Percentiles rank a stretch among this genome's conserved stretches.
Evolutionary conservation across 2,329 filamentous ascomycete genomes (phyloP).

Genomic region (Claviceps africana): DNA sequence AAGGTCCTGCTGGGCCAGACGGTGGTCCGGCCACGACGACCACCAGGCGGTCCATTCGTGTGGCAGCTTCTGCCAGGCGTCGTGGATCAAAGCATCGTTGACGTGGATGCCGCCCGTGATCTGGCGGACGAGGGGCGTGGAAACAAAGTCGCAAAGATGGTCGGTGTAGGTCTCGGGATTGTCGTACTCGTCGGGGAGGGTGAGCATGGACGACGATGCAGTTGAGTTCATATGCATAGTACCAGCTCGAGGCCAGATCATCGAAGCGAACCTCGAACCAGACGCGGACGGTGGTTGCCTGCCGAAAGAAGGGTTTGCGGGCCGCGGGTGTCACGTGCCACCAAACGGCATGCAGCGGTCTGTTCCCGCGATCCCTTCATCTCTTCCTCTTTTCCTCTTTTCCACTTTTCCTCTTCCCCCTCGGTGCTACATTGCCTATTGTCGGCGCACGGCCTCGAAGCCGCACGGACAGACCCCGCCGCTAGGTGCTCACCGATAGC

Average conservation of each 20-base stretch:
- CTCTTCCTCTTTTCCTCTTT: neutral
- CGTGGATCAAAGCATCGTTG: constrained; percentile 18
- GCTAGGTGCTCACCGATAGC: neutral
- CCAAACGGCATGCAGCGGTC: too few relatives aligned
- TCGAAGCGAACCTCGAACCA: too few relatives aligned
- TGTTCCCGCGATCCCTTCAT: too few relatives aligned
- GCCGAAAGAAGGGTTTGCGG: too few relatives aligned
- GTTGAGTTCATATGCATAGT: neutral
- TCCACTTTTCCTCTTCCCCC: neutral
- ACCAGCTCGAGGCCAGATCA: neutral
- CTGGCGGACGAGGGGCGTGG: constrained; percentile 16
- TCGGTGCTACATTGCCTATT: too few relatives aligned
- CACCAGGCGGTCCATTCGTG: constrained; percentile 18
- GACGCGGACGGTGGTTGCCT: too few relatives aligned
- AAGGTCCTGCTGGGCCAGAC: constrained; percentile 16
- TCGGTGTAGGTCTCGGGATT: constrained; percentile 11
- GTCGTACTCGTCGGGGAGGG: constrained; percentile 7
- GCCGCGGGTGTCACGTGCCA: neutral
- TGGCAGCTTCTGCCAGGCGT: constrained; percentile 17
- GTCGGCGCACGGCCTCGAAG: neutral
- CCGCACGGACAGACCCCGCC: neutral
- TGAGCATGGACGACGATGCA: constrained; percentile 4
- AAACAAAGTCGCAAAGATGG: constrained; percentile 12
- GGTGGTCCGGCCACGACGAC: constrained; percentile 15
- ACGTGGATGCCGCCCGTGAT: constrained; percentile 21